Evolutionary conservation across 2,329 filamentous ascomycete genomes (phyloP).

Genomic region (Diaporthe vexans): DNA sequence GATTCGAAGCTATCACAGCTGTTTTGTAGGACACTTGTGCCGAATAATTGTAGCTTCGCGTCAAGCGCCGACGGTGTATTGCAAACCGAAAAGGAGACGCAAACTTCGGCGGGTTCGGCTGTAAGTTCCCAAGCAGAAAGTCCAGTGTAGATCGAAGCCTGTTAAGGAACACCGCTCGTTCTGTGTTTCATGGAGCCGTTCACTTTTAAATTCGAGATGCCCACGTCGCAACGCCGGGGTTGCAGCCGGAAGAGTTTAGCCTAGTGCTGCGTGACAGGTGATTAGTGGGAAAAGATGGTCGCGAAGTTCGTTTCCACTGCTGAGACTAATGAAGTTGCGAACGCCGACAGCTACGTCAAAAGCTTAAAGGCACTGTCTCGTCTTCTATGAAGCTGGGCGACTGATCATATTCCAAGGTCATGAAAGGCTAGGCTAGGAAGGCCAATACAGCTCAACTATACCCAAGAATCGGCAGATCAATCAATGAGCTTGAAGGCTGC

Average conservation of each 20-base stretch:
- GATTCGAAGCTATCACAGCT: neutral
- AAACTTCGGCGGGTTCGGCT: neutral
- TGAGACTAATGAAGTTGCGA: neutral
- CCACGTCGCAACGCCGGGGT: neutral
- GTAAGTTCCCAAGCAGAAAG: neutral
- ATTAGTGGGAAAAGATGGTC: constrained; percentile 12
- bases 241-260: neutral
- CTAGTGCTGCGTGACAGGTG: neutral
- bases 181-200: neutral
- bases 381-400: too few species aligned
- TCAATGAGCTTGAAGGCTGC: neutral
- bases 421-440: neutral
- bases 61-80: neutral
- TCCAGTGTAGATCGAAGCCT: neutral
- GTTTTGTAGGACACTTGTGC: too few species aligned
- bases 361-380: neutral
- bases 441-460: neutral
- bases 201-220: neutral
- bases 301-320: neutral
- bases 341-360: neutral
- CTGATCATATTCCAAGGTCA: too few species aligned
- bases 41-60: neutral
- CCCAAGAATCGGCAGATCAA: neutral
- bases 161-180: neutral
- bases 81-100: neutral